Evolutionary conservation across 805 yeast genomes (phyloP).

Genomic region (Candida xiaguanensis): DNA sequence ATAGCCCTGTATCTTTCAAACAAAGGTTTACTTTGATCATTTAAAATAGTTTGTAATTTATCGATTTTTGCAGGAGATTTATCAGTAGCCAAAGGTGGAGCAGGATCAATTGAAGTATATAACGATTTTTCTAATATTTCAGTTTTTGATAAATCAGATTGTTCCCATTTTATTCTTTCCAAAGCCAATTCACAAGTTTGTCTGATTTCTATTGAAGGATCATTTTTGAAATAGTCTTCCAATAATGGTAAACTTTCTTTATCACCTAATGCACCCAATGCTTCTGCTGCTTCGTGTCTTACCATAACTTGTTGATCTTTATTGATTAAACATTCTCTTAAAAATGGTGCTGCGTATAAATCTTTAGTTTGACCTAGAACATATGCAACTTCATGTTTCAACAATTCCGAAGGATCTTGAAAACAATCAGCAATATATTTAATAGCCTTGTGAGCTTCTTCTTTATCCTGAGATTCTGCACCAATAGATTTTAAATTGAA

Average conservation of each 20-base stretch:
- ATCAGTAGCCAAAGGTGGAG: slow-evolving; percentile 86
- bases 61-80: slow-evolving; percentile 51
- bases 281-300: slow-evolving; percentile 99
- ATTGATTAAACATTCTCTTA: slow-evolving; percentile 68
- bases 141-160: slow-evolving; percentile 57
- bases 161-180: slow-evolving; percentile 91
- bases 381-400: slow-evolving; percentile 97
- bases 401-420: slow-evolving; percentile 74
- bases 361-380: slow-evolving; percentile 95
- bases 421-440: slow-evolving; percentile 85
- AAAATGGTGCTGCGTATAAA: slow-evolving; percentile 67
- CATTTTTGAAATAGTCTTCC: slow-evolving; percentile 59
- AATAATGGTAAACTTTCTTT: slow-evolving; percentile 64
- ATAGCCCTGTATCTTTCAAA: slow-evolving; percentile 97
- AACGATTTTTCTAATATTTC: slow-evolving; percentile 74
- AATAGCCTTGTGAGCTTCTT: slow-evolving; percentile 60
- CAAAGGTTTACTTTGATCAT: slow-evolving; percentile 72
- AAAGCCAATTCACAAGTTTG: slow-evolving; percentile 98
- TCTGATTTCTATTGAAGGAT: slow-evolving; percentile 82
- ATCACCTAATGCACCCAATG: slow-evolving; percentile 94
- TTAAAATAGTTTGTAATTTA: slow-evolving; percentile 63
- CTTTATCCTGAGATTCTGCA: slow-evolving; percentile 55
- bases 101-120: slow-evolving; percentile 92
- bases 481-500: slow-evolving; percentile 88
- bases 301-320: slow-evolving; percentile 85